phyloP scores from a whole-genome alignment of 108 stramenopile genomes.

The Mediolabrus comicus region DNA sequence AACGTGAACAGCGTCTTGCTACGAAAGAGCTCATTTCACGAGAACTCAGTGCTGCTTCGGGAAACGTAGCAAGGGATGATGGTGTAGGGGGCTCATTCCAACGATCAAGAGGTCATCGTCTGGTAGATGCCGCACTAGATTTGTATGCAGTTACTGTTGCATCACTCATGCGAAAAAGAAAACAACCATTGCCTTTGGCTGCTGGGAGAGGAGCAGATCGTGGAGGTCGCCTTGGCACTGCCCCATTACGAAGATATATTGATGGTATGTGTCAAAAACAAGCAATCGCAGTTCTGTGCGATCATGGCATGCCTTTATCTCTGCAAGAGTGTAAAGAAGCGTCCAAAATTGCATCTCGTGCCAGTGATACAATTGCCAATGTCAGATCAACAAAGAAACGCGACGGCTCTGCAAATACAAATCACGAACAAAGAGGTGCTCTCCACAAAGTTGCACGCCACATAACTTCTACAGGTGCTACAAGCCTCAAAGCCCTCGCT shows the following conservation, averaged over 20 bases:
- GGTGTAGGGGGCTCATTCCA: conserved; percentile 54
- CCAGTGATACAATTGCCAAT: conserved; percentile 54
- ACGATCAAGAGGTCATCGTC: conserved; percentile 68
- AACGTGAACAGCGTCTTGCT: conserved; percentile 61
- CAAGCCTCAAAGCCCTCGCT: conserved; percentile 50
- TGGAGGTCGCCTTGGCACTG: conserved; percentile 71
- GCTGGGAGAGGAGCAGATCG: conserved; percentile 53
- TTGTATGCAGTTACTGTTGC: conserved; percentile 59
- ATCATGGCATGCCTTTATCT: conserved; percentile 63
- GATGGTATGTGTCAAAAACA: conserved; percentile 83
- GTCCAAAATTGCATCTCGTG: conserved; percentile 46
- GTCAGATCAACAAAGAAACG: conserved; percentile 38
- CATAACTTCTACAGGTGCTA: conserved; percentile 30
- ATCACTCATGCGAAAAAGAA: conserved; percentile 43
- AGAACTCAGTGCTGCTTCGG: conserved; percentile 13
- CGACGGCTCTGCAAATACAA: background rate
- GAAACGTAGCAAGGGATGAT: conserved; percentile 44
- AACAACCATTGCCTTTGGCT: conserved; percentile 60
- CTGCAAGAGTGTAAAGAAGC: conserved; percentile 58
- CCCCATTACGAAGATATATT: conserved; percentile 81
- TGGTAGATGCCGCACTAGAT: conserved; percentile 77
- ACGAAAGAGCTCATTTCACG: conserved; percentile 54
- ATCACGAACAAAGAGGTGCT: conserved; percentile 26
- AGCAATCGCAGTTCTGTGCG: conserved; percentile 67
- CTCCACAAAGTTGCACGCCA: conserved; percentile 35